A percentile compares a stretch with the other conserved stretches of the same genome.
Evolutionary conservation across 164 flowering plant species (phyloP).

Genomic region (Macadamia tetraphylla): DNA sequence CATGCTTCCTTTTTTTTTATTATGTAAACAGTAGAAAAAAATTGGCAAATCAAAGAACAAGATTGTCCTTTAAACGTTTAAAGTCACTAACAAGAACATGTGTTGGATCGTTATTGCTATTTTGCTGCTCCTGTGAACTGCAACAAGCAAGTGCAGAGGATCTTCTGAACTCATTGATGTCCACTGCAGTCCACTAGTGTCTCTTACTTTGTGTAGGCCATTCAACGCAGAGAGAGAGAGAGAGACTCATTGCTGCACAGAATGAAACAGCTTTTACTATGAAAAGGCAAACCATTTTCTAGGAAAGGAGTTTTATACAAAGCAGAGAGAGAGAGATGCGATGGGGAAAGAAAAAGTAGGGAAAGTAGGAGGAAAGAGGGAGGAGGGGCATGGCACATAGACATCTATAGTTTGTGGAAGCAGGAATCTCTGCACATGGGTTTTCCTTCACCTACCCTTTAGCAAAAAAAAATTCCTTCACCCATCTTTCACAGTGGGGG

Average conservation of each 20-base stretch:
- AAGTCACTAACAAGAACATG: no score
- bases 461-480: neutral
- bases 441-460: neutral
- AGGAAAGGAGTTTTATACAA: conserved; percentile 12
- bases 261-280: conserved; percentile 15
- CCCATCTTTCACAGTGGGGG: neutral
- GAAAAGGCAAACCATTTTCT: conserved; percentile 33
- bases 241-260: neutral
- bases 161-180: no score
- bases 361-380: conserved; percentile 5
- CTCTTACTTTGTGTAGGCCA: no score
- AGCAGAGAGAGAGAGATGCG: neutral
- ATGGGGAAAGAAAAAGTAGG: conserved; percentile 1
- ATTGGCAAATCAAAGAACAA: no score
- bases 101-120: no score
- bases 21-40: no score
- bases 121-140: no score
- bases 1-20: no score
- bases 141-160: no score
- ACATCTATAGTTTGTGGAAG: conserved; percentile 11
- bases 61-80: no score
- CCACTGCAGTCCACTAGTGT: no score
- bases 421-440: conserved; percentile 20
- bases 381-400: conserved; percentile 12
- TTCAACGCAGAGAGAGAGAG: no score